Conservation (phyloP, 2,329 filamentous ascomycete genomes). For the Metarhizium guizhouense region DNA sequence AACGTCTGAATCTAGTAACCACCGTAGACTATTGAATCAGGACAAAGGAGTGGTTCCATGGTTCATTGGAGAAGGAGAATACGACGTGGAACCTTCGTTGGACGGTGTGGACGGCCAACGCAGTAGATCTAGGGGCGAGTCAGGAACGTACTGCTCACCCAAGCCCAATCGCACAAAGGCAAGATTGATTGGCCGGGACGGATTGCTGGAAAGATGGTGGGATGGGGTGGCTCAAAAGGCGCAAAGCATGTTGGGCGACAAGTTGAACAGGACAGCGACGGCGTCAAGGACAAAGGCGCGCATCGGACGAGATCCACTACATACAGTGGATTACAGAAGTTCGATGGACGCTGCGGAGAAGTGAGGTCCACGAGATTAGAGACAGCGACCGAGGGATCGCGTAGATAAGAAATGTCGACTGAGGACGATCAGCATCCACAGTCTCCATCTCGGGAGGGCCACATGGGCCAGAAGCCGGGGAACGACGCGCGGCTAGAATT, state of each 20-base stretch:
- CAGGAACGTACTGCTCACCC: background rate
- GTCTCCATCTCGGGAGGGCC: background rate
- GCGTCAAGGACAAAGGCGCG: background rate
- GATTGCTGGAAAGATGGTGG: too few relatives aligned
- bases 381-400: background rate
- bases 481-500: background rate
- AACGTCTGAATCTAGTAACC: background rate
- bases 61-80: background rate
- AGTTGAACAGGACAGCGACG: background rate
- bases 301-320: too few relatives aligned
- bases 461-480: background rate
- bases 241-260: background rate
- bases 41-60: background rate
- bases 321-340: too few relatives aligned
- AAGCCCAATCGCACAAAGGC: background rate
- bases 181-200: too few relatives aligned
- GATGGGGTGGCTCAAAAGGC: background rate
- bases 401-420: too few relatives aligned
- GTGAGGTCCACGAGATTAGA: too few relatives aligned
- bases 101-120: background rate
- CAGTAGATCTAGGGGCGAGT: background rate
- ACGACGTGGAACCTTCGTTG: background rate
- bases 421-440: background rate
- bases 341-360: too few relatives aligned
- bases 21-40: background rate